These are phyloP conservation scores for Tubosaeta brunneosetosa DNA, from an alignment of 768 basidiomycete species.

Conservation along the genomic window DNA sequence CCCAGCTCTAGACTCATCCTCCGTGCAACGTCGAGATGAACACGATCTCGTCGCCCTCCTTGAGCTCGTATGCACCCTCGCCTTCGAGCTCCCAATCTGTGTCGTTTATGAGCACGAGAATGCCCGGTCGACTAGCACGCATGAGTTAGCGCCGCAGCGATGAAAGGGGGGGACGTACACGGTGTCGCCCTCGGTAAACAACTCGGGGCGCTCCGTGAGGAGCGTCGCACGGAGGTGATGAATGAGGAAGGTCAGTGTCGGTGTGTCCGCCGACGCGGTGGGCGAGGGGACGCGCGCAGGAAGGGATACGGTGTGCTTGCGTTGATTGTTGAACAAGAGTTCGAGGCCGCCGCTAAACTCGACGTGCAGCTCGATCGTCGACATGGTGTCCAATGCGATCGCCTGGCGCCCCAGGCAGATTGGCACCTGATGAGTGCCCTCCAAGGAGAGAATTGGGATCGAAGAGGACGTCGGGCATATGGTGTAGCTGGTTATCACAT, in stretches of 20 bases:
- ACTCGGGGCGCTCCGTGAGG: conserved; percentile 78
- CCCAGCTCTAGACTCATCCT: neutral
- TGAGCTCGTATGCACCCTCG: conserved; percentile 78
- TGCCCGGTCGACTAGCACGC: conserved; percentile 78
- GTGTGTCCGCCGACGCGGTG: conserved; percentile 1
- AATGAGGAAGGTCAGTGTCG: conserved; percentile 65
- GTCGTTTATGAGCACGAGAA: conserved; percentile 94
- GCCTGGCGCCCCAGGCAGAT: too few relatives aligned
- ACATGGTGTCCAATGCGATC: conserved; percentile 5
- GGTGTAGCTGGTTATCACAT: conserved; percentile 40
- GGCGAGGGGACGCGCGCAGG: conserved; percentile 36
- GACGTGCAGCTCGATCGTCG: conserved; percentile 46
- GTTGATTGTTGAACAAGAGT: conserved; percentile 71
- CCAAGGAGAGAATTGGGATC: too few relatives aligned
- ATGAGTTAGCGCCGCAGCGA: neutral
- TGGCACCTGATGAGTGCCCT: too few relatives aligned
- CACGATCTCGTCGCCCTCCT: conserved; percentile 83
- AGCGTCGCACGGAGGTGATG: conserved; percentile 71
- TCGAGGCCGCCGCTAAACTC: conserved; percentile 87
- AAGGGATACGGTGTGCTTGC: conserved; percentile 52
- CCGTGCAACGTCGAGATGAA: conserved; percentile 97
- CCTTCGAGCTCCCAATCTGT: conserved; percentile 98
- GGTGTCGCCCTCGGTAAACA: conserved; percentile 83
- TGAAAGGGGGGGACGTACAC: conserved; percentile 56
- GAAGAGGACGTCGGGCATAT: too few relatives aligned